Evolutionary conservation across 257 asterid species (phyloP).

Genomic region (Solanum stenotomum): DNA sequence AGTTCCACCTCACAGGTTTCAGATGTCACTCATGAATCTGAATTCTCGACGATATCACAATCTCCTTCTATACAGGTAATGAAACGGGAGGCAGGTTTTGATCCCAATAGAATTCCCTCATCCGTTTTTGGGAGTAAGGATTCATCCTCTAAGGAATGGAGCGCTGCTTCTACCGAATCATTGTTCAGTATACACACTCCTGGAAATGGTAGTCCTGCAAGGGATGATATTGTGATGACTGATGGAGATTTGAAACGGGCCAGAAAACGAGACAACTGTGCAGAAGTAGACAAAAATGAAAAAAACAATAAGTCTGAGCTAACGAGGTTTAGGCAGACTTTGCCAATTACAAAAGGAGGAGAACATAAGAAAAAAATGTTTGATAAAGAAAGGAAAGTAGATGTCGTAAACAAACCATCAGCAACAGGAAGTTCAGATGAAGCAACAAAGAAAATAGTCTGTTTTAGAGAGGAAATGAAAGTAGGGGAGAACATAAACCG

Average conservation of each 20-base stretch:
- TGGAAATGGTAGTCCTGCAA: slow-evolving; percentile 1
- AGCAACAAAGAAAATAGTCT: slow-evolving; percentile 5
- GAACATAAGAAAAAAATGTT: background rate
- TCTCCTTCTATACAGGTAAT: slow-evolving; percentile 34
- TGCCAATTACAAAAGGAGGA: slow-evolving; percentile 10
- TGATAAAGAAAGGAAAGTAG: slow-evolving; percentile 2
- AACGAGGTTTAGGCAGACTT: background rate
- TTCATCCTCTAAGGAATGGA: slow-evolving; percentile 27
- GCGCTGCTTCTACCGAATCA: slow-evolving; percentile 32
- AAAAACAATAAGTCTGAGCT: slow-evolving; percentile 7
- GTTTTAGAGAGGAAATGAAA: slow-evolving; percentile 11
- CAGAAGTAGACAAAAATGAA: slow-evolving; percentile 12
- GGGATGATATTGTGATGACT: background rate
- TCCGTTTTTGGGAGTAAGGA: slow-evolving; percentile 14
- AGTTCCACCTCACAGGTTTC: slow-evolving; percentile 6
- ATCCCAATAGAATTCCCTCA: slow-evolving; percentile 26
- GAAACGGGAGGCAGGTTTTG: slow-evolving; percentile 29
- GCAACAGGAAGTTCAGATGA: slow-evolving; percentile 5
- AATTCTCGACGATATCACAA: slow-evolving; percentile 16
- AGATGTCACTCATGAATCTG: slow-evolving; percentile 3
- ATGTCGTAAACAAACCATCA: slow-evolving; percentile 5
- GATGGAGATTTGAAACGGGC: slow-evolving; percentile 12
- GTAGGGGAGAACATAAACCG: background rate
- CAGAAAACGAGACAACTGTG: slow-evolving; percentile 12
- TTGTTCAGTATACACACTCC: slow-evolving; percentile 29